These are phyloP conservation scores for Camelina laxa DNA, from an alignment of 345 rosid genomes.

Conservation along the genomic window DNA sequence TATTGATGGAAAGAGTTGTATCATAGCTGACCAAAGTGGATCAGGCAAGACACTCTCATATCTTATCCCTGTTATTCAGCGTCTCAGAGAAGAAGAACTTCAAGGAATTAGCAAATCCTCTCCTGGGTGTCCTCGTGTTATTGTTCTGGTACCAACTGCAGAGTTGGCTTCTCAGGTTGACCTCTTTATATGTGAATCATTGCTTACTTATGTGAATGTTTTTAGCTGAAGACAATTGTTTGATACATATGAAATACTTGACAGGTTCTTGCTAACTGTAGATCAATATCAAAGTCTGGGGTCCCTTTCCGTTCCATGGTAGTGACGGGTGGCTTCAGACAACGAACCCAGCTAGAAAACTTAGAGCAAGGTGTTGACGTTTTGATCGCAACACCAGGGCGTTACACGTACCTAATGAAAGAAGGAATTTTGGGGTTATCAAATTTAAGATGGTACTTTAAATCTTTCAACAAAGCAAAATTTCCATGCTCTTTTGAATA, in stretches of 20 bases:
- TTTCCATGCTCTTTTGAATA: not conserved
- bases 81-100: constrained; percentile 86
- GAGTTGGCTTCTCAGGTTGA: constrained; percentile 95
- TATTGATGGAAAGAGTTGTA: constrained; percentile 75
- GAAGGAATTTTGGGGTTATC: constrained; percentile 70
- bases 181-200: constrained; percentile 3
- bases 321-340: constrained; percentile 88
- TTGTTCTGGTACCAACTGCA: constrained; percentile 88
- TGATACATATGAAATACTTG: constrained; percentile 45
- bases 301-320: constrained; percentile 93
- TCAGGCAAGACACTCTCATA: constrained; percentile 97
- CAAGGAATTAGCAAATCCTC: constrained; percentile 65
- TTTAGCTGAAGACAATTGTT: constrained; percentile 13
- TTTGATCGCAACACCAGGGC: constrained; percentile 95
- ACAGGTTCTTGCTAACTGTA: constrained; percentile 85
- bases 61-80: constrained; percentile 80
- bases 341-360: constrained; percentile 84
- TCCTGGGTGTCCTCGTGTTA: constrained; percentile 68
- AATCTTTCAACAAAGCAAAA: constrained; percentile 15
- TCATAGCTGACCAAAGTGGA: constrained; percentile 98
- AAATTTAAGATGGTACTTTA: constrained; percentile 70
- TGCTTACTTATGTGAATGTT: constrained; percentile 13
- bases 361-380: constrained; percentile 82
- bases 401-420: constrained; percentile 76
- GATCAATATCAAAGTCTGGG: constrained; percentile 77